Percentiles rank a stretch among this genome's conserved stretches.
Conservation (phyloP, 306 rosid genomes). For the Dalbergia cochinchinensis region DNA sequence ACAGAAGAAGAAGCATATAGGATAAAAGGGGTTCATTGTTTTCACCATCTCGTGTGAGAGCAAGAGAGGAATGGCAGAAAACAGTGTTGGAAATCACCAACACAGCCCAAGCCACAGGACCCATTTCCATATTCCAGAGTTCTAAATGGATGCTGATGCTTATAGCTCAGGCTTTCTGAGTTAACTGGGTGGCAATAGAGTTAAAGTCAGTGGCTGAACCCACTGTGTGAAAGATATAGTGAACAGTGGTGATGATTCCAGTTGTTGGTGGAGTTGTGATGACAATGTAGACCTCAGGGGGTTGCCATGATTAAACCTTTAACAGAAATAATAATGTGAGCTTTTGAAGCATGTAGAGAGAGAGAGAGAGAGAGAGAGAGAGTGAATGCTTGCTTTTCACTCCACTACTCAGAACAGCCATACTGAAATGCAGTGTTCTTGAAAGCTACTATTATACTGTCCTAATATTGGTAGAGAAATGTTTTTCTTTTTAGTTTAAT, state of each 20-base stretch:
- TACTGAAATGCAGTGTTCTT: neutral
- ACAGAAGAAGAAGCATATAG: too few species aligned
- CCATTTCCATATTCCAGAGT: constrained; percentile 47
- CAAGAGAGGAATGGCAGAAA: constrained; percentile 48
- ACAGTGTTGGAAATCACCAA: constrained; percentile 46
- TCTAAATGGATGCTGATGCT: constrained; percentile 11
- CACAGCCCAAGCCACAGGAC: constrained; percentile 48
- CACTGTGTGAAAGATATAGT: neutral
- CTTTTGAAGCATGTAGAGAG: constrained; percentile 35
- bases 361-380: constrained; percentile 46
- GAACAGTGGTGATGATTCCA: neutral
- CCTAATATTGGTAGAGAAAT: neutral
- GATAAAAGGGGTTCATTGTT: neutral
- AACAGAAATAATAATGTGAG: constrained; percentile 28
- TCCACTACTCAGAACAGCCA: neutral
- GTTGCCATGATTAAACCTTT: constrained; percentile 32
- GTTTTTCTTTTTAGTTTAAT: too few species aligned
- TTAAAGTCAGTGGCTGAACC: constrained; percentile 1
- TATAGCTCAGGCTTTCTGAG: neutral
- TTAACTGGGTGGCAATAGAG: neutral
- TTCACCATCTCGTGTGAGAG: constrained; percentile 72
- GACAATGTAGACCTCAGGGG: constrained; percentile 33
- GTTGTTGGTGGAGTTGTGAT: constrained; percentile 44
- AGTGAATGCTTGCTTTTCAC: constrained; percentile 27
- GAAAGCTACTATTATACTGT: neutral